A percentile compares a stretch with the other conserved stretches of the same genome.
Conservation (phyloP, 2,329 filamentous ascomycete genomes). For the Sporothrix inflata region DNA sequence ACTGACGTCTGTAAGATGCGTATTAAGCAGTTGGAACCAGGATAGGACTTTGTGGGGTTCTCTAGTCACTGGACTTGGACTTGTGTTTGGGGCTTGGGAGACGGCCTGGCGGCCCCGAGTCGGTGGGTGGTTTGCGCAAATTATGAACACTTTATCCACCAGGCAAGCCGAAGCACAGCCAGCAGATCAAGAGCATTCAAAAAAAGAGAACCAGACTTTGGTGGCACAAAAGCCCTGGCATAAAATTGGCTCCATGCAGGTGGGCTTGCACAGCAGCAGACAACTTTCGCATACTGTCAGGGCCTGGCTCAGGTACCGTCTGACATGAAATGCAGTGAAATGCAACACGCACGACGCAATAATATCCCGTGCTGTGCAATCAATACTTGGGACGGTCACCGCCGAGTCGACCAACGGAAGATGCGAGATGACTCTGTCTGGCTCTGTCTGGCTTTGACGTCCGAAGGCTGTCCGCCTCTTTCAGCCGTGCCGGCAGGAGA, state of each 20-base stretch:
- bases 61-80: neutral
- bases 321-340: slow-evolving; percentile 8
- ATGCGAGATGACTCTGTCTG: neutral
- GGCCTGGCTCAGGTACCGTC: slow-evolving; percentile 17
- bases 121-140: neutral
- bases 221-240: slow-evolving; percentile 24
- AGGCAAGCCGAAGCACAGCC: neutral
- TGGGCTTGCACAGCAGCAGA: slow-evolving; percentile 11
- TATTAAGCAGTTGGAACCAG: neutral
- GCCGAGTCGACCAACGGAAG: neutral
- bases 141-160: slow-evolving; percentile 16
- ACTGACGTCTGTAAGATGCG: slow-evolving; percentile 4
- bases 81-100: neutral
- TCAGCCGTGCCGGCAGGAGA: neutral
- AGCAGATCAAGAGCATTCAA: neutral
- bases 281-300: neutral
- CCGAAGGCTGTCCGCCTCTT: neutral
- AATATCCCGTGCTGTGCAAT: slow-evolving; percentile 26
- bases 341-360: slow-evolving; percentile 20
- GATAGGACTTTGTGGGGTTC: slow-evolving; percentile 16
- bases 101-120: neutral
- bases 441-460: neutral
- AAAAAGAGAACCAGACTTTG: neutral
- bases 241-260: neutral
- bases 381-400: slow-evolving; percentile 21